These are phyloP conservation scores for Osmozyma mogii DNA, from an alignment of 805 yeast species.

Conservation along the genomic window DNA sequence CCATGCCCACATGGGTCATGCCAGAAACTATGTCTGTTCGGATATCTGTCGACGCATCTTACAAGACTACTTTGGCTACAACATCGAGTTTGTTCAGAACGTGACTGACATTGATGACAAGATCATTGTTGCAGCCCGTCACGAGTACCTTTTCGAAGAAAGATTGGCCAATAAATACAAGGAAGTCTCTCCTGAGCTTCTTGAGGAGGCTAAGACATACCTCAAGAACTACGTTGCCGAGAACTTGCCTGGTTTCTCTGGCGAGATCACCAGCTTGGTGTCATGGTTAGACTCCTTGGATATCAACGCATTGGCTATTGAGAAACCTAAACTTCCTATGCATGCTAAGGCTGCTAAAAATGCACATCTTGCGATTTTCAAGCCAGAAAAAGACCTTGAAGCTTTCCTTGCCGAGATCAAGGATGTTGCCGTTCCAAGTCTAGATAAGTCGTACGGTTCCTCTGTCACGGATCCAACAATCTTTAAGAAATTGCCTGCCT, in stretches of 20 bases:
- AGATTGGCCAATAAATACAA: conserved; percentile 29
- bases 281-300: conserved; percentile 48
- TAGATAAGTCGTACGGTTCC: conserved; percentile 69
- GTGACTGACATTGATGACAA: conserved; percentile 99
- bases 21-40: conserved; percentile 90
- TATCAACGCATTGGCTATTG: conserved; percentile 39
- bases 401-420: conserved; percentile 47
- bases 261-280: conserved; percentile 30
- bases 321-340: conserved; percentile 85
- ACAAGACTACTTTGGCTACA: conserved; percentile 87
- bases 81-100: conserved; percentile 83
- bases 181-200: conserved; percentile 26
- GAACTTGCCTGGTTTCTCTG: conserved; percentile 43
- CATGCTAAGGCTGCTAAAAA: conserved; percentile 52
- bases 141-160: conserved; percentile 67
- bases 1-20: conserved; percentile 97
- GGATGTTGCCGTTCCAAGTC: conserved; percentile 64
- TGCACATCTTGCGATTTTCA: conserved; percentile 42
- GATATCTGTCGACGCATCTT: conserved; percentile 88
- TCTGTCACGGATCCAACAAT: conserved; percentile 77
- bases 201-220: conserved; percentile 33
- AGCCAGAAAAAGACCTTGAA: conserved; percentile 14
- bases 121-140: conserved; percentile 91
- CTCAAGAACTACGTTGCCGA: conserved; percentile 42
- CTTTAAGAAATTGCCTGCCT: conserved; percentile 75